Base-by-base conservation (phyloP, 2,329 filamentous ascomycete genomes). In the Zarea fungicola region DNA sequence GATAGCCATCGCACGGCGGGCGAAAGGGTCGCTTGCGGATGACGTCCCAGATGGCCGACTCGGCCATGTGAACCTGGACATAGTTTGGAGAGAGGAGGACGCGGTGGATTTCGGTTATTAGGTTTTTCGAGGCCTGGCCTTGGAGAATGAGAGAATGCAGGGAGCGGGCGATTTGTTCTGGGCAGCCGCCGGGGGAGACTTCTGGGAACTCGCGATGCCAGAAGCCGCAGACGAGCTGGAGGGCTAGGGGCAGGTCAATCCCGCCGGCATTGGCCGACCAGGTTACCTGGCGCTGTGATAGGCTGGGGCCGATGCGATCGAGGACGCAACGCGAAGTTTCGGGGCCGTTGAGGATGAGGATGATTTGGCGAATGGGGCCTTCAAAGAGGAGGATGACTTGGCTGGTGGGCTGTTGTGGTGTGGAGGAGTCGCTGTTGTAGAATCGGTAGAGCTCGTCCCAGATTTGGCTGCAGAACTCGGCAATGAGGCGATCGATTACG, bases 401-500 rank as follows among this genome's bases (percentile, higher is more conserved):
- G 14, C 57, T 59, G 1, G 57, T 55, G 4, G 58, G 61, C n/a
- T 59, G n/a, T n/a, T n/a, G 55, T 8, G 52, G 16, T 16, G 25
- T 26, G 9, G 35, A 9, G 3, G 60, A 60, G 48, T 58, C 55
- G 4, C 56, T 60, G 28, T 60, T 60, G 39, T 68, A 67, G 39
- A 65, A 66, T 4, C 51, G 37, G 57, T 60, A 67, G 4, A 69
- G 56, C 41, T 69, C 66, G 47, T 67, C 64, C 66, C 66, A 68
- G 35, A 69, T 49, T 39, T 58, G 54, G 9, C 51, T 50, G 3
- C 61, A 64, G 21, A 68, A 69, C 7, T 60, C 58, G 8, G 60
- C 54, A 4, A 69, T 48, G 13, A 69, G 56, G 1, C 66, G 62
- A 50, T 69, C 66, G 25, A 69, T 37, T 4, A 67, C 63, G 1